Evolutionary conservation across 768 basidiomycete genomes (phyloP).

Genomic region (Cystofilobasidium capitatum): DNA sequence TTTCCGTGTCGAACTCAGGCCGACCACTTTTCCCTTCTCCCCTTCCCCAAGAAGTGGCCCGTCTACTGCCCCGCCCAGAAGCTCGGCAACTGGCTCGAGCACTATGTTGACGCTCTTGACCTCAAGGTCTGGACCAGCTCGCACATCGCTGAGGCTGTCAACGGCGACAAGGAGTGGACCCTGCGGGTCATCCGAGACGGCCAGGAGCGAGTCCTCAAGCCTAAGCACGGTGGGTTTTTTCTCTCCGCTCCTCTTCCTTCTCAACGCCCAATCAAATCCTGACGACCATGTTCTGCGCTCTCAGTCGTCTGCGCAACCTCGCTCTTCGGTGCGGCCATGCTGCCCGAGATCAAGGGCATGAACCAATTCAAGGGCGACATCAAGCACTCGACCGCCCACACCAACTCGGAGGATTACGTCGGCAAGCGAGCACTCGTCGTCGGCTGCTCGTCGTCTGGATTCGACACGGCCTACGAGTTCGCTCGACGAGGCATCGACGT

Average conservation of each 20-base stretch:
- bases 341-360: slow-evolving; percentile 31
- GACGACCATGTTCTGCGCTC: background rate
- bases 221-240: background rate
- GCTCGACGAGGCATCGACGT: slow-evolving; percentile 11
- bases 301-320: background rate
- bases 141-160: slow-evolving; percentile 37
- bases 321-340: background rate
- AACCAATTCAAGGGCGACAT: slow-evolving; percentile 30
- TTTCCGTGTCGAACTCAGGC: background rate
- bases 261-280: background rate
- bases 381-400: slow-evolving; percentile 33
- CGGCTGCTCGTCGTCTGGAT: slow-evolving; percentile 12
- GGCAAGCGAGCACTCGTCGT: slow-evolving; percentile 34
- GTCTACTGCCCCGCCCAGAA: slow-evolving; percentile 44
- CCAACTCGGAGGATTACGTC: slow-evolving; percentile 29
- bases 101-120: slow-evolving; percentile 43
- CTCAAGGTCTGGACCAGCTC: slow-evolving; percentile 45
- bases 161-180: slow-evolving; percentile 36
- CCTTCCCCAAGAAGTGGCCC: slow-evolving; percentile 38
- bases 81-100: slow-evolving; percentile 45
- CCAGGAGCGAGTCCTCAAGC: background rate
- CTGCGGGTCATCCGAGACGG: slow-evolving; percentile 42
- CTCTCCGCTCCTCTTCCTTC: background rate
- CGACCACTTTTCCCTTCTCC: slow-evolving; percentile 15
- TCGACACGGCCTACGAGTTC: slow-evolving; percentile 10